These are phyloP conservation scores for Cystobasidium ongulense DNA, from an alignment of 768 basidiomycete species.

Conservation along the genomic window DNA sequence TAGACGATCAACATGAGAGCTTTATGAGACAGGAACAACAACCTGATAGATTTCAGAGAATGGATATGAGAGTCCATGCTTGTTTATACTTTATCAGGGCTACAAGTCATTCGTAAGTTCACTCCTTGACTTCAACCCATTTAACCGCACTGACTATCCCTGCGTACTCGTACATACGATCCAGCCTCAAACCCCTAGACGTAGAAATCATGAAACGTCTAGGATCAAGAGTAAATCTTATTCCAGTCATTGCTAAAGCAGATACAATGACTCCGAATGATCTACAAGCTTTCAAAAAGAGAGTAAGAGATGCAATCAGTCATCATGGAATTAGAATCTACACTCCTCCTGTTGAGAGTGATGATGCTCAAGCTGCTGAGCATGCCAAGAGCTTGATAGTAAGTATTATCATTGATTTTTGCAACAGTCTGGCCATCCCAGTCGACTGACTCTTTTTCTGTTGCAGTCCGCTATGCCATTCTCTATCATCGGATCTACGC, in stretches of 20 bases:
- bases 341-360: constrained; percentile 79
- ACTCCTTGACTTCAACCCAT: not conserved
- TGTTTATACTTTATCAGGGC: constrained; percentile 95
- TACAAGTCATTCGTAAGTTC: constrained; percentile 84
- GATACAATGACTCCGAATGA: constrained; percentile 95
- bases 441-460: not conserved
- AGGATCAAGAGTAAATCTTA: constrained; percentile 93
- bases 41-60: constrained; percentile 88
- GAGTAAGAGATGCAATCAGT: constrained; percentile 76
- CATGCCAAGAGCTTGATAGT: constrained; percentile 71
- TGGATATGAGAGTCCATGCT: constrained; percentile 88
- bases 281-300: constrained; percentile 81
- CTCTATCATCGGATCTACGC: constrained; percentile 94
- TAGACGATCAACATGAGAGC: constrained; percentile 52
- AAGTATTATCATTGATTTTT: not conserved
- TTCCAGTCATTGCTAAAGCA: constrained; percentile 94
- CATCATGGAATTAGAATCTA: constrained; percentile 94
- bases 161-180: not conserved
- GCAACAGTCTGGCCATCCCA: no score
- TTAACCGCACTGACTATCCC: not conserved
- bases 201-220: constrained; percentile 99
- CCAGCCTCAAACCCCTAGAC: constrained; percentile 86
- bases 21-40: constrained; percentile 80
- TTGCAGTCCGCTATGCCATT: constrained; percentile 76
- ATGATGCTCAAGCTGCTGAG: constrained; percentile 76